Conservation (phyloP, 768 basidiomycete genomes). For the Xerocomus spinulosus region DNA sequence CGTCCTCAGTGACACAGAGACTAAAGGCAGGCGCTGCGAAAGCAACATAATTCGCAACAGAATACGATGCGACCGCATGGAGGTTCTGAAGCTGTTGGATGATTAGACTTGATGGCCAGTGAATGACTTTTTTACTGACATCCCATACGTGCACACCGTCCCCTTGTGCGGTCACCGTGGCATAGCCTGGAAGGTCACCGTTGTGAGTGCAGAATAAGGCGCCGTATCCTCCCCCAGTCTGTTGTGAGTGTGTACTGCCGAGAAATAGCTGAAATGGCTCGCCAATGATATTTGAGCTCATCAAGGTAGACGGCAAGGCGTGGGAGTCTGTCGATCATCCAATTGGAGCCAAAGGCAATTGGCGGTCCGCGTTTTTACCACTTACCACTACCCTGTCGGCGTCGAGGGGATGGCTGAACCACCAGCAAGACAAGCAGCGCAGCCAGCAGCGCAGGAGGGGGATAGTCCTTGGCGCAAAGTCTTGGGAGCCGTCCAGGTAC, state of each 20-base stretch:
- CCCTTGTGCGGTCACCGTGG: conserved; percentile 63
- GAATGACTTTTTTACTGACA: conserved; percentile 37
- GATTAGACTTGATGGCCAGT: conserved; percentile 6
- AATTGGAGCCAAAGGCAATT: not conserved
- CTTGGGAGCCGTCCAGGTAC: conserved; percentile 41
- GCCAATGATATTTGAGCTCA: conserved; percentile 29
- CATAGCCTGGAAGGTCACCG: conserved; percentile 45
- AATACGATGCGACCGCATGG: conserved; percentile 64
- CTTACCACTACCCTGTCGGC: conserved; percentile 5
- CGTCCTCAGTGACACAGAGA: conserved; percentile 30
- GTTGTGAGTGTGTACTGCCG: conserved; percentile 18
- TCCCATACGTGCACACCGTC: conserved; percentile 76
- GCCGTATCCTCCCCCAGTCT: not conserved
- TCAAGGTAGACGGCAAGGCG: conserved; percentile 13
- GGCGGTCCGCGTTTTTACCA: not conserved
- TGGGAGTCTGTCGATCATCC: conserved; percentile 20
- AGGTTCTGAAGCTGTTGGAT: conserved; percentile 50
- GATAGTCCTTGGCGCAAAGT: conserved; percentile 35
- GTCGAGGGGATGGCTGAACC: conserved; percentile 22
- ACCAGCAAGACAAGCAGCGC: conserved; percentile 16
- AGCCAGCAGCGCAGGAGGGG: conserved; percentile 26
- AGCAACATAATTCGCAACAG: conserved; percentile 58
- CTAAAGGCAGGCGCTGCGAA: conserved; percentile 61
- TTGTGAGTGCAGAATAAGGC: conserved; percentile 19
- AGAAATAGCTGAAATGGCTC: conserved; percentile 30